phyloP scores from a whole-genome alignment of 106 monocot species.

The Dendrobium nobile region DNA sequence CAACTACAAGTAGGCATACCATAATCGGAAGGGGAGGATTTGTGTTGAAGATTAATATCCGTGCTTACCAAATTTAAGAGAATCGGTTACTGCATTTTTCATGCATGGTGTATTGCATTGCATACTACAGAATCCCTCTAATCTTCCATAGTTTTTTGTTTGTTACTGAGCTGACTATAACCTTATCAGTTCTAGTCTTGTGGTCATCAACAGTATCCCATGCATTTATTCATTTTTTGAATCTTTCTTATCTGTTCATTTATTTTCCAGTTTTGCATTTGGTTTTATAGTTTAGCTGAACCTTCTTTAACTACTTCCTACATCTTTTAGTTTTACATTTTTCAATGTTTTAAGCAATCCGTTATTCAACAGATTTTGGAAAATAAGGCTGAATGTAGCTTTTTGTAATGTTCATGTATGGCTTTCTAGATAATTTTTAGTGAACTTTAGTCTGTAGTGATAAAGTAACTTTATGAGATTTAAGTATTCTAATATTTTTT shows the following conservation, averaged over 20 bases:
- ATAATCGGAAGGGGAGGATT: background rate
- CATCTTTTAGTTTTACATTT: background rate
- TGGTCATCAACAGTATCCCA: background rate
- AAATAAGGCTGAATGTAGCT: background rate
- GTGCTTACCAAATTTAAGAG: background rate
- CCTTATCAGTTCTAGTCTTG: background rate
- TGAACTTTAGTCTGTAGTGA: background rate
- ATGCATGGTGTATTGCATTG: background rate
- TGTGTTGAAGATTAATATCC: background rate
- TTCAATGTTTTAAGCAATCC: too few relatives aligned
- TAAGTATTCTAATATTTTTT: background rate
- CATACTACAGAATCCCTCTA: background rate
- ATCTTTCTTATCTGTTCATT: background rate
- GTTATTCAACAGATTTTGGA: too few relatives aligned
- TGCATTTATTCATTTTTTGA: background rate
- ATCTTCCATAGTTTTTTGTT: background rate
- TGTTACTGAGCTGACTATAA: background rate
- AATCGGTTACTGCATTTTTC: background rate
- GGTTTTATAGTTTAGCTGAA: background rate
- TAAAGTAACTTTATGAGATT: background rate
- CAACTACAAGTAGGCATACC: too few relatives aligned
- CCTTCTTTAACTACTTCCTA: background rate
- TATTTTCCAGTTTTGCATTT: background rate
- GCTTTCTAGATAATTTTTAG: background rate
- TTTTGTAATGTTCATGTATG: background rate